phyloP scores from a whole-genome alignment of 306 rosid genomes.

The Acacia melanoxylon region DNA sequence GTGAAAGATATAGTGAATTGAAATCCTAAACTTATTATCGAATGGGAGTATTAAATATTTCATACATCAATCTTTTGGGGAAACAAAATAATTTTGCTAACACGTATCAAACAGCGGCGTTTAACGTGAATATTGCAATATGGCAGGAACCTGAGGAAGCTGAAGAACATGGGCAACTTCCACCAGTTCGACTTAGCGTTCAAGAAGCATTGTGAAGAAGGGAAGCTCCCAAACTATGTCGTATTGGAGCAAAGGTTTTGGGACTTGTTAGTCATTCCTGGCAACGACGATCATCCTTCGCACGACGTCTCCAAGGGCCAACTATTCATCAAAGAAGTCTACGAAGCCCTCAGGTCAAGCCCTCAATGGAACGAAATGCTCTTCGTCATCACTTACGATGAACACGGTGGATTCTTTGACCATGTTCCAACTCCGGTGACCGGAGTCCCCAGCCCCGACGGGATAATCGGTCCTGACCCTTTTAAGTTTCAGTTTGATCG shows the following conservation, averaged over 20 bases:
- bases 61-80: too few relatives aligned
- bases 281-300: constrained; percentile 80
- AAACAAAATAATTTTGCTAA: too few relatives aligned
- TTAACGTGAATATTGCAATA: neutral
- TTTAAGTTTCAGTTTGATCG: constrained; percentile 58
- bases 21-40: too few relatives aligned
- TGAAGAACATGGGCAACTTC: constrained; percentile 57
- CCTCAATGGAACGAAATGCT: constrained; percentile 83
- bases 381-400: constrained; percentile 66
- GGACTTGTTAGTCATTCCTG: constrained; percentile 47
- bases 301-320: constrained; percentile 81
- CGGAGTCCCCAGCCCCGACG: constrained; percentile 73
- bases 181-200: constrained; percentile 48
- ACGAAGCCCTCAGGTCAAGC: constrained; percentile 63
- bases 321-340: constrained; percentile 56
- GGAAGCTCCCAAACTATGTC: constrained; percentile 73
- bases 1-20: too few relatives aligned
- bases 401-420: constrained; percentile 82
- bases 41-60: too few relatives aligned
- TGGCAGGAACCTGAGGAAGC: constrained; percentile 62
- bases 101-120: neutral
- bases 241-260: constrained; percentile 70
- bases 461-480: constrained; percentile 49
- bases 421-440: constrained; percentile 64
- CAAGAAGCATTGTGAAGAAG: constrained; percentile 68